A percentile compares a stretch with the other conserved stretches of the same genome.
Conservation (phyloP, 2,329 filamentous ascomycete genomes). For the Amphichorda felina region DNA sequence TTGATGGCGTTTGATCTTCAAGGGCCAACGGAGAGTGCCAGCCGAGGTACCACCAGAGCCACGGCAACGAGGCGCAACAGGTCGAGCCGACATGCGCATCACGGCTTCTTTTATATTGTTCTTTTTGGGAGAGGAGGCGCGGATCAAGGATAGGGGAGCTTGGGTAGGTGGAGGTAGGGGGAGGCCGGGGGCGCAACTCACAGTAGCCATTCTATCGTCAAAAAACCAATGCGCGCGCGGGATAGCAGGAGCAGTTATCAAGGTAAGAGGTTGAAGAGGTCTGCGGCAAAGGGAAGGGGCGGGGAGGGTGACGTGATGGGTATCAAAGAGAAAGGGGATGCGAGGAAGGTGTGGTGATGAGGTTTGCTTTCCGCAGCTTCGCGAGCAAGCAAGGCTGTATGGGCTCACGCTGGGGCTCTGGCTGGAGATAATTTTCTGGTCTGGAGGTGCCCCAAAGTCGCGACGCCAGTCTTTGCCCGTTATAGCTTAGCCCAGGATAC, state of each 20-base stretch:
- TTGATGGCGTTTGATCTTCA: constrained; percentile 5
- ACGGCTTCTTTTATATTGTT: no score
- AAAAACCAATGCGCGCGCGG: constrained; percentile 12
- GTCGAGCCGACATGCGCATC: no score
- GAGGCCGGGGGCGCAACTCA: constrained; percentile 16
- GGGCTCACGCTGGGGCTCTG: constrained; percentile 1
- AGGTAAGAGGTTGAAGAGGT: constrained; percentile 1
- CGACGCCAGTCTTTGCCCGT: constrained; percentile 1
- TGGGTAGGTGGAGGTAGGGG: constrained; percentile 6
- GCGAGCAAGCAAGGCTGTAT: not conserved
- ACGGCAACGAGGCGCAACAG: no score
- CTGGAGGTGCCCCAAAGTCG: constrained; percentile 1
- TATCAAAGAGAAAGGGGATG: constrained; percentile 4
- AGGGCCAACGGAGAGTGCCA: no score
- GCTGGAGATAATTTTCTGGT: constrained; percentile 8
- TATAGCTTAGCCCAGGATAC: constrained; percentile 3
- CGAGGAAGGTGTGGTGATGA: not conserved
- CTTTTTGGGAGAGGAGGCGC: not conserved
- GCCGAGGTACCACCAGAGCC: no score
- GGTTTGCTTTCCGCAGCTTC: not conserved
- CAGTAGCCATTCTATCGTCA: constrained; percentile 28
- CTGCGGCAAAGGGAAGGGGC: not conserved
- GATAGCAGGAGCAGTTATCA: constrained; percentile 4
- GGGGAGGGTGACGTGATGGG: constrained; percentile 2
- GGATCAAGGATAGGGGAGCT: not conserved